Base-by-base conservation (phyloP, 129 eudicot genomes). In the Artemisia argyi region DNA sequence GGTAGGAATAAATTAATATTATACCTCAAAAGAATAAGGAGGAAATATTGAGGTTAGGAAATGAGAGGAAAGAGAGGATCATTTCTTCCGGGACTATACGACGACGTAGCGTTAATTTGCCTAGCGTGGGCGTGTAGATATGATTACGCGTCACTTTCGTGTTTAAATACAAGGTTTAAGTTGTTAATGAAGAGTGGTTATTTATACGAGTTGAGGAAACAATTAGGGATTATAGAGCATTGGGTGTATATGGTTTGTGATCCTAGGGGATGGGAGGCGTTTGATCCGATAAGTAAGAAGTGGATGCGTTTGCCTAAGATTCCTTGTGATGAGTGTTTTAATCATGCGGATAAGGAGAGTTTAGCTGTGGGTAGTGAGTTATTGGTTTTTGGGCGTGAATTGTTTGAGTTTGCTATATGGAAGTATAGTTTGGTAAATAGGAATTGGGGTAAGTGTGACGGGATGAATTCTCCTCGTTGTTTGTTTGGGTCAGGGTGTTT, bases 211-310 rank as follows among this genome's bases (percentile, higher is more conserved):
- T 71, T 89, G 76, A 63, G 96, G 22, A 80, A 84, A 76, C 89
- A 82, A 58, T 71, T 80, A 56, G 83, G 85, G 76, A 49, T 84
- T 14, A 81, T 80, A 30, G 89, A 89, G 78, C 92, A 89, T 68
- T 84, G 96, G 96, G 96, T 89, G 44, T 89, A 86, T 78, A 76
- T 89, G 89, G 86, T 84, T 55, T 89, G 96, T 80, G 89, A 86
- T 69, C 96, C 88, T 0, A 77, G 87, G 70, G 92, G 83, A 30
- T 89, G 96, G 96, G 96, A 89, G 64, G 92, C 86, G 18, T 89
- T 84, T 49, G 86, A 86, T 80, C 88, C 92, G 0, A 61, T 62
- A 46, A 66, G 88, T 14, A 80, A 84, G 3, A 82, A 78, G 61
- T 89, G 96, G 96, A 80, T 84, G 83, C 63, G 85, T 18, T 55